Base-by-base conservation (phyloP, 2,329 filamentous ascomycete genomes). In the Microsporum ferrugineum region DNA sequence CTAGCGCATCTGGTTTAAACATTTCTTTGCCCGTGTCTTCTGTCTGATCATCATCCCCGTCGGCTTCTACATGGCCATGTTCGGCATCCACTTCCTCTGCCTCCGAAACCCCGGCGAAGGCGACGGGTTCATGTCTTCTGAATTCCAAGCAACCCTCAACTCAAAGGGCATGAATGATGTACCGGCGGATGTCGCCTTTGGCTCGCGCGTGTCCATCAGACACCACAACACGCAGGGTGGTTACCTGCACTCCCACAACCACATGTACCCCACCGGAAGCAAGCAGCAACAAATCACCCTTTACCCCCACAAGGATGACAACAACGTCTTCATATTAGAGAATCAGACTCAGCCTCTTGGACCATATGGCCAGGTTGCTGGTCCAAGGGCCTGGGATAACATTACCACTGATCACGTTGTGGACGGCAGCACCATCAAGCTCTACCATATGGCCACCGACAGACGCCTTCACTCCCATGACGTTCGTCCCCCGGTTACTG, bases 51-150 rank as follows among this genome's bases (percentile, higher is more conserved):
- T 95, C 67, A 89, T 99, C 66, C 94, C 94, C 5, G 67, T 88
- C 31, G 85, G 84, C 39, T 96, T 99, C 77, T 99, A 99, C 79
- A 87, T 96, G 80, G 87, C 84, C 70, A 96, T 97, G 89, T 99
- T 99, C 71, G 91, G 84, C 59, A 95, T 99, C 69, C 94, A 99
- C 79, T 99, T 99, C 76, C 68, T 91, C 67, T 95, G 89, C 79
- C 82, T 99, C 47, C 84, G 87, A 63, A 99, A 99, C 77, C 94
- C 94, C 33, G 94, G 94, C 63, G 94, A 99, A 59, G 94, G 94
- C 60, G 94, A 99, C 75, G 94, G 94, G 60, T 99, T 99, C 80
- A 99, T 99, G 94, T 96, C 91, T 71, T 96, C 92, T 60, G 94
- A 99, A 72, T 99, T 99, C 80, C 94, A 99, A 78, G 88, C 94